phyloP scores from a whole-genome alignment of 2,329 filamentous ascomycete genomes.

The Claviceps fusiformis region DNA sequence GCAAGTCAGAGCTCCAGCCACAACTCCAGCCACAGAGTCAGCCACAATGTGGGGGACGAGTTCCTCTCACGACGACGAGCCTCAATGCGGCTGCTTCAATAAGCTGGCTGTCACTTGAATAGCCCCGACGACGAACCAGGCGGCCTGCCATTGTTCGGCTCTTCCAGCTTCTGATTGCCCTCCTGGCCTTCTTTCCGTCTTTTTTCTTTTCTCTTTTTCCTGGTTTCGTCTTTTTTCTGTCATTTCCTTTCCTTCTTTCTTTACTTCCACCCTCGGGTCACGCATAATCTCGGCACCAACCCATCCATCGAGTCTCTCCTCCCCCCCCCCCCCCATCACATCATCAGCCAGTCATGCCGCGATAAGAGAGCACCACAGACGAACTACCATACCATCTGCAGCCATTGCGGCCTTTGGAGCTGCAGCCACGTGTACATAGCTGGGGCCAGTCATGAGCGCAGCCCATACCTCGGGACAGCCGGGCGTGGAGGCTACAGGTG shows the following conservation, averaged over 20 bases:
- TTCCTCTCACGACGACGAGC: neutral
- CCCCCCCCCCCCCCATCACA: neutral
- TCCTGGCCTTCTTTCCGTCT: neutral
- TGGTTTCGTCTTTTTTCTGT: neutral
- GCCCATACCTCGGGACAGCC: neutral
- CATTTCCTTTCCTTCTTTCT: too few species aligned
- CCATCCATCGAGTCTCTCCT: too few species aligned
- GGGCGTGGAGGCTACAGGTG: slow-evolving; percentile 11
- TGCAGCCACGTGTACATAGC: neutral
- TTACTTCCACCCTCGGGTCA: too few species aligned
- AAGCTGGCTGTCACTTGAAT: neutral
- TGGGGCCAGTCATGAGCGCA: slow-evolving; percentile 1
- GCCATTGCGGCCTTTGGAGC: neutral
- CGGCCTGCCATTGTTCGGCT: neutral
- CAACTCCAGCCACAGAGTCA: neutral
- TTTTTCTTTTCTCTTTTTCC: neutral
- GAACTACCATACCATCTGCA: neutral
- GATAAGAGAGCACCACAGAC: neutral
- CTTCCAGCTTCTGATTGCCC: neutral
- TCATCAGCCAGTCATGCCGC: slow-evolving; percentile 1
- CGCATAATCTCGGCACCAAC: too few species aligned
- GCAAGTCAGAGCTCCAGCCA: too few species aligned
- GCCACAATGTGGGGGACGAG: neutral
- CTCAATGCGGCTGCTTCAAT: neutral
- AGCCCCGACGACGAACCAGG: neutral